A percentile compares a stretch with the other conserved stretches of the same genome.
Conservation (phyloP, 306 rosid species). For the Leucaena leucocephala region DNA sequence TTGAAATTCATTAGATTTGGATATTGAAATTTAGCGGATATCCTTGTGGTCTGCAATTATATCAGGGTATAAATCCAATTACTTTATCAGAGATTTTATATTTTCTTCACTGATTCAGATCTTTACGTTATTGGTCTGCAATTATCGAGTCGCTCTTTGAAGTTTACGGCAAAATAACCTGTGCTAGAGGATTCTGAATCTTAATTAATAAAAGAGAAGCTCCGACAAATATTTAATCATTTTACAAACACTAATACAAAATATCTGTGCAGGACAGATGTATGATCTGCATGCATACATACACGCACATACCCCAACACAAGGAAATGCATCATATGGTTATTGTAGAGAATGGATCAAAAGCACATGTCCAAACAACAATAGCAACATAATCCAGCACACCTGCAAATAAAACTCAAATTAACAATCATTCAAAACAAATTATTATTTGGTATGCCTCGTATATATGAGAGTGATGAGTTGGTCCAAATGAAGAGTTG, state of each 20-base stretch:
- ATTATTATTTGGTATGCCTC: too few relatives aligned
- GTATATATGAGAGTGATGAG: too few relatives aligned
- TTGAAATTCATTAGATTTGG: too few relatives aligned
- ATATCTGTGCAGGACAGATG: too few relatives aligned
- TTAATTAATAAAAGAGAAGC: background rate
- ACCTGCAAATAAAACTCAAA: constrained; percentile 31
- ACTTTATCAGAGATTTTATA: background rate
- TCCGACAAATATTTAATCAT: background rate
- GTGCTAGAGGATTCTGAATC: background rate
- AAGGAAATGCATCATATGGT: background rate
- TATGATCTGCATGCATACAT: background rate
- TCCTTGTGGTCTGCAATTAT: too few relatives aligned
- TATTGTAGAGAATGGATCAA: constrained; percentile 10
- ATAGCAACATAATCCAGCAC: constrained; percentile 54
- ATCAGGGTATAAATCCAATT: too few relatives aligned
- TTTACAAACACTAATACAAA: background rate
- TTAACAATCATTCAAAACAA: background rate
- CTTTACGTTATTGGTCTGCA: background rate
- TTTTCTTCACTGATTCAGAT: background rate
- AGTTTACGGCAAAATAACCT: background rate
- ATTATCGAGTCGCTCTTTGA: background rate
- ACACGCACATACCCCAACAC: background rate
- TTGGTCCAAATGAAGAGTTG: background rate
- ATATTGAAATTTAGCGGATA: too few relatives aligned
- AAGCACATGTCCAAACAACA: constrained; percentile 61